phyloP scores from a whole-genome alignment of 495 filamentous ascomycete genomes.

The Podospora pseudopauciseta region DNA sequence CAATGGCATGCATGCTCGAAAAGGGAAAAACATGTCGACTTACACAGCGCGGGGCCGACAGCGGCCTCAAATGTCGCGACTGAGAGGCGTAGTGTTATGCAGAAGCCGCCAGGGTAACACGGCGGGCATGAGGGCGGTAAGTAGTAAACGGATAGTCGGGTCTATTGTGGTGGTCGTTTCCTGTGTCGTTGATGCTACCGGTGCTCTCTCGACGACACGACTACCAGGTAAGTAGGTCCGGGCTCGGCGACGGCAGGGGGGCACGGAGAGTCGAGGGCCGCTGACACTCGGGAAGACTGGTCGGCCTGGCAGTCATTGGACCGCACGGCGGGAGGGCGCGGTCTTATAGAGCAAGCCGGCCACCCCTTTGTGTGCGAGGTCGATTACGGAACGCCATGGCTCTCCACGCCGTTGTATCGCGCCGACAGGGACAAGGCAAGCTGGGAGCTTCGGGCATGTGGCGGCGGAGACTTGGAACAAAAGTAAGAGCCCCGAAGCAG shows the following conservation, averaged over 20 bases:
- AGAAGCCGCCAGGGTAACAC: background rate
- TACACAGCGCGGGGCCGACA: background rate
- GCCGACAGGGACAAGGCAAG: slow-evolving; percentile 5
- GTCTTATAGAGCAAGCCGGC: slow-evolving; percentile 8
- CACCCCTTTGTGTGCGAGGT: slow-evolving; percentile 2
- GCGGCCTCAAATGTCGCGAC: slow-evolving; percentile 2
- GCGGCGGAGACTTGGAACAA: background rate
- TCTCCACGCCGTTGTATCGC: slow-evolving; percentile 8
- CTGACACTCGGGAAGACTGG: background rate
- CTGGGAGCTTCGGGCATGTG: slow-evolving; percentile 9
- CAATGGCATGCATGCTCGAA: background rate
- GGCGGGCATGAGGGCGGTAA: background rate
- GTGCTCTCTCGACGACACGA: background rate
- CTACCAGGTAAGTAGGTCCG: background rate
- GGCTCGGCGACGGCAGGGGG: background rate
- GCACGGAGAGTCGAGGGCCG: background rate
- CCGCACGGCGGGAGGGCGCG: background rate
- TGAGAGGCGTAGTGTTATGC: background rate
- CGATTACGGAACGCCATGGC: slow-evolving; percentile 8
- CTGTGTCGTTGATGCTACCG: background rate
- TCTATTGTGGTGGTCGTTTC: no score
- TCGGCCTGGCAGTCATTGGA: background rate
- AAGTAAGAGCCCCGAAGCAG: background rate
- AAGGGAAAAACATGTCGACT: background rate
- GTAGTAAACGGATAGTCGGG: no score